phyloP scores from a whole-genome alignment of 106 monocot species.

The Phalaenopsis aphrodite region DNA sequence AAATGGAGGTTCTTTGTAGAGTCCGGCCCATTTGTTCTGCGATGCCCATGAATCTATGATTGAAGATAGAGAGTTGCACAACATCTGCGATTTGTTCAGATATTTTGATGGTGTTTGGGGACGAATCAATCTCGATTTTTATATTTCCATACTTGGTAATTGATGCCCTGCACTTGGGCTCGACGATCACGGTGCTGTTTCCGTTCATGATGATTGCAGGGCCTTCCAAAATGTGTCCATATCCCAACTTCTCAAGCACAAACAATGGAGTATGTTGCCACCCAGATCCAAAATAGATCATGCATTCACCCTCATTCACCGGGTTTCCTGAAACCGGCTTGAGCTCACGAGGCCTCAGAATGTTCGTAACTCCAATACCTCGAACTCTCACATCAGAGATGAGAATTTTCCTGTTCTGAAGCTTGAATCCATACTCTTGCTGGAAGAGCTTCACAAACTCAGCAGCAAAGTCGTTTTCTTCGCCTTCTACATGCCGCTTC shows the following conservation, averaged over 20 bases:
- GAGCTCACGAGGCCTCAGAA: slow-evolving; percentile 61
- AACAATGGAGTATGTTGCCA: slow-evolving; percentile 73
- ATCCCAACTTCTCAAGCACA: slow-evolving; percentile 72
- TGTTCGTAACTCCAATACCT: slow-evolving; percentile 74
- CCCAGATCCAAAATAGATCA: slow-evolving; percentile 70
- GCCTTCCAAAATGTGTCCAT: slow-evolving; percentile 49
- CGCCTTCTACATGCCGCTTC: slow-evolving; percentile 38
- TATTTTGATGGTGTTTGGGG: slow-evolving; percentile 20
- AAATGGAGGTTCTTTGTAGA: slow-evolving; percentile 88
- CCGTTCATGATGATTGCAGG: slow-evolving; percentile 95
- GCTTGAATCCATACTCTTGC: slow-evolving; percentile 88
- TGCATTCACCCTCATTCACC: slow-evolving; percentile 37
- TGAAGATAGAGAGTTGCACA: slow-evolving; percentile 93
- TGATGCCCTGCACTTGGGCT: slow-evolving; percentile 62
- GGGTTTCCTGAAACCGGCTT: slow-evolving; percentile 21
- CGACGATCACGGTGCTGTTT: slow-evolving; percentile 87
- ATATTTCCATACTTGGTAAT: slow-evolving; percentile 92
- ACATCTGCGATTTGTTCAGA: slow-evolving; percentile 61
- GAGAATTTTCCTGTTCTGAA: slow-evolving; percentile 66
- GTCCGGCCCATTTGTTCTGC: slow-evolving; percentile 99
- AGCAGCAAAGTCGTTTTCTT: slow-evolving; percentile 43
- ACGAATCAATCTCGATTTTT: slow-evolving; percentile 46
- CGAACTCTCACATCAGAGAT: slow-evolving; percentile 89
- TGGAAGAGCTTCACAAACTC: slow-evolving; percentile 74
- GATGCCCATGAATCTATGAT: slow-evolving; percentile 96